Evolutionary conservation across 495 filamentous ascomycete species (phyloP).

Genomic region (Penicillium robsamsonii): DNA sequence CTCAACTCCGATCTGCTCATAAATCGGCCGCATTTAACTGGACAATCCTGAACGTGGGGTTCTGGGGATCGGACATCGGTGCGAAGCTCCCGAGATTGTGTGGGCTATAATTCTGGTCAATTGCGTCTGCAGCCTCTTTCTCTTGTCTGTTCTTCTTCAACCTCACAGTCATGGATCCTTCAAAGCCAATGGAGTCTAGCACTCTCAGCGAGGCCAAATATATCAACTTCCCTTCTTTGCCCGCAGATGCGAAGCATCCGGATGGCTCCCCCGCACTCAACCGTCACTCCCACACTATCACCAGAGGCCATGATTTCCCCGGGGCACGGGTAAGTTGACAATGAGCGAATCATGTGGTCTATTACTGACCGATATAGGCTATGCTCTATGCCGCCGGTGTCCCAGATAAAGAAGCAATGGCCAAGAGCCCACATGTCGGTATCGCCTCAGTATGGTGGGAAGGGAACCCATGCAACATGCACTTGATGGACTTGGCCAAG

Average conservation of each 20-base stretch:
- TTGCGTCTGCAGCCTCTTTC: neutral
- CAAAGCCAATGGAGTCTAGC: constrained; percentile 22
- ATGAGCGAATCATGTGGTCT: neutral
- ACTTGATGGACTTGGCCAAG: constrained; percentile 79
- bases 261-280: constrained; percentile 68
- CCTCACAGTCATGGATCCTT: constrained; percentile 24
- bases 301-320: constrained; percentile 85
- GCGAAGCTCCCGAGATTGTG: constrained; percentile 16
- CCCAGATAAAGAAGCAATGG: constrained; percentile 80
- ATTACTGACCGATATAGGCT: constrained; percentile 52
- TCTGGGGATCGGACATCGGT: constrained; percentile 21
- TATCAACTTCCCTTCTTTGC: constrained; percentile 59
- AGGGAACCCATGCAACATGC: constrained; percentile 85
- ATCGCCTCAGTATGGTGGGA: constrained; percentile 96
- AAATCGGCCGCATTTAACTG: constrained; percentile 24
- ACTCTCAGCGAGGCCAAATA: constrained; percentile 51
- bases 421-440: constrained; percentile 86
- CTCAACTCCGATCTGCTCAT: constrained; percentile 29
- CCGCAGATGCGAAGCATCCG: constrained; percentile 52
- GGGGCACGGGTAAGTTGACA: constrained; percentile 71
- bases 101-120: neutral
- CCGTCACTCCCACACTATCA: constrained; percentile 68
- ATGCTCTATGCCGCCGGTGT: constrained; percentile 97
- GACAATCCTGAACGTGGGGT: constrained; percentile 20
- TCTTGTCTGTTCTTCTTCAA: neutral